A percentile compares a stretch with the other conserved stretches of the same genome.
These are phyloP conservation scores for Pseudomassariella vexata DNA, from an alignment of 2,329 filamentous ascomycete genomes.

Conservation along the genomic window DNA sequence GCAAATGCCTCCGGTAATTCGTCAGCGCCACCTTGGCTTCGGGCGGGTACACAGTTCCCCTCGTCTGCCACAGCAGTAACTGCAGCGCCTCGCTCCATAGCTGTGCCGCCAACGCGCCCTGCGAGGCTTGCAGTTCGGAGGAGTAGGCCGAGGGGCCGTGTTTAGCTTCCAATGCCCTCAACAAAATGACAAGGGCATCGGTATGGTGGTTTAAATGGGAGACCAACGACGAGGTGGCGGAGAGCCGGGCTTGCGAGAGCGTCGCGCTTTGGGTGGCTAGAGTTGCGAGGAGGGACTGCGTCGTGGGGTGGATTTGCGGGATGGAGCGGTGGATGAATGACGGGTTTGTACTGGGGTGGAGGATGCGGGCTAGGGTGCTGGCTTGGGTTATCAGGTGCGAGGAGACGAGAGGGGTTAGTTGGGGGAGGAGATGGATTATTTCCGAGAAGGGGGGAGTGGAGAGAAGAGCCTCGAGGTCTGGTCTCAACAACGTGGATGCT, in stretches of 20 bases:
- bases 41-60: conserved; percentile 35
- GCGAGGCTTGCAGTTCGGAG: conserved; percentile 43
- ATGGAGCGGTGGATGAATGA: conserved; percentile 55
- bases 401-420: conserved; percentile 41
- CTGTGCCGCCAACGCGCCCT: conserved; percentile 37
- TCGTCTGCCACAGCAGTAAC: conserved; percentile 23
- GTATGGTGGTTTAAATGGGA: conserved; percentile 34
- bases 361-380: conserved; percentile 39
- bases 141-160: conserved; percentile 46
- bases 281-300: conserved; percentile 28
- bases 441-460: conserved; percentile 42
- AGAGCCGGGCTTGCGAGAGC: conserved; percentile 33
- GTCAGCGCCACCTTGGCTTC: conserved; percentile 31
- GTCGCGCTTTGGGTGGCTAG: conserved; percentile 22
- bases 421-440: conserved; percentile 41
- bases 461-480: conserved; percentile 38
- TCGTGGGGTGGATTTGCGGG: conserved; percentile 37
- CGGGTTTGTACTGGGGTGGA: conserved; percentile 44
- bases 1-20: conserved; percentile 43
- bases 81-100: conserved; percentile 32
- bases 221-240: conserved; percentile 29
- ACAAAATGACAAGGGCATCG: conserved; percentile 32
- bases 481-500: conserved; percentile 26
- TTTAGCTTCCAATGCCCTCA: conserved; percentile 49
- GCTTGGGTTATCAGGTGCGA: conserved; percentile 43